Conservation (phyloP, 176 grass and related monocot species). For the Carex parvula region DNA sequence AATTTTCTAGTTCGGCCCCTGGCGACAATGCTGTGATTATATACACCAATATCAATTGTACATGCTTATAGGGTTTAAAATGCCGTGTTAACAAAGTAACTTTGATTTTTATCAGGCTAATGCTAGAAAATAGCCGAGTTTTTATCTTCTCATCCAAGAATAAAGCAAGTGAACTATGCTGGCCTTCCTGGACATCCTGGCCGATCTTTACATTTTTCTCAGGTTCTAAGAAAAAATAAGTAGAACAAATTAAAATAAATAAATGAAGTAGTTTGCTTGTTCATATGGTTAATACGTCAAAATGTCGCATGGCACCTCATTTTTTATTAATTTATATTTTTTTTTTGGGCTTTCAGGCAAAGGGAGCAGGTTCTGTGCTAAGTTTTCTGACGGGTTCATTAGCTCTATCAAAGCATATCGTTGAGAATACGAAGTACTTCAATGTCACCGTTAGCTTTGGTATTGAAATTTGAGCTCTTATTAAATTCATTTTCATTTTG, state of each 20-base stretch:
- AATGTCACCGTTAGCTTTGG: slow-evolving; percentile 88
- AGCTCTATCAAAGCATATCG: slow-evolving; percentile 78
- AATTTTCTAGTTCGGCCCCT: too few relatives aligned
- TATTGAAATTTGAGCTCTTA: slow-evolving; percentile 31
- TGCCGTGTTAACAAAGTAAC: background rate
- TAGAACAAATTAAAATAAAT: too few relatives aligned
- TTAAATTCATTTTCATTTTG: background rate
- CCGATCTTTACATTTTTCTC: slow-evolving; percentile 74
- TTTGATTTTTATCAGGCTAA: slow-evolving; percentile 56
- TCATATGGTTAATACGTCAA: background rate
- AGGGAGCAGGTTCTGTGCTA: slow-evolving; percentile 83
- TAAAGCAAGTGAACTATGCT: slow-evolving; percentile 83
- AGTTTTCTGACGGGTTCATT: slow-evolving; percentile 88
- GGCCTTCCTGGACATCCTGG: slow-evolving; percentile 82
- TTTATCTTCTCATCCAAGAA: slow-evolving; percentile 72
- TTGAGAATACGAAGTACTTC: slow-evolving; percentile 79
- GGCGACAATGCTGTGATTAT: background rate
- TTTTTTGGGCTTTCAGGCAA: slow-evolving; percentile 42
- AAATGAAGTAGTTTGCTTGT: background rate
- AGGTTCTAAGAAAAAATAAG: slow-evolving; percentile 31
- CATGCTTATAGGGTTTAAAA: background rate
- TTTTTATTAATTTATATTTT: background rate
- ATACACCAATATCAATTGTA: background rate
- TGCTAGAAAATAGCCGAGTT: slow-evolving; percentile 98
- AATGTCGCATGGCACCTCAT: background rate